Conservation (phyloP, 345 rosid species). For the Lepidium didymum region DNA sequence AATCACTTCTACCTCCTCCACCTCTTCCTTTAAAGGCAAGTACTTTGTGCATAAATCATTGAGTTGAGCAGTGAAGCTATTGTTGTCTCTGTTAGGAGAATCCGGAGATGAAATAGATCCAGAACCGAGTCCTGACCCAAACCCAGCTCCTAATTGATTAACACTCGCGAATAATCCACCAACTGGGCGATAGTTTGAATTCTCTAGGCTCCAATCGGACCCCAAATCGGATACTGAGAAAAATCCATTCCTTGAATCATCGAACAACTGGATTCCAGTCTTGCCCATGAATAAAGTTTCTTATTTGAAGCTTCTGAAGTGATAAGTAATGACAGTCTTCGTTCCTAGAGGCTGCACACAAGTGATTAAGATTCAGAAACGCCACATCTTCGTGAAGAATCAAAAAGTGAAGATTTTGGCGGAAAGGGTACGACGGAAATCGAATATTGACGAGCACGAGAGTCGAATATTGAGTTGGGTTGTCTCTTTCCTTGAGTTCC, state of each 20-base stretch:
- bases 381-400: neutral
- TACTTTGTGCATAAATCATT: conserved; percentile 61
- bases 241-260: conserved; percentile 44
- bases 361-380: neutral
- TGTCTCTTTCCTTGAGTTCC: conserved; percentile 2
- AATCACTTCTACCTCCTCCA: conserved; percentile 26
- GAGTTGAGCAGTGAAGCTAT: conserved; percentile 34
- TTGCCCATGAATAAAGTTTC: conserved; percentile 38
- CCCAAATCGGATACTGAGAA: conserved; percentile 55
- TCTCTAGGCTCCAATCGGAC: conserved; percentile 39
- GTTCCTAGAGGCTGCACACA: neutral
- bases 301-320: neutral
- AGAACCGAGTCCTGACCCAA: conserved; percentile 31
- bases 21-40: conserved; percentile 32
- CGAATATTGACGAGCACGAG: neutral
- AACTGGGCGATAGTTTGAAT: conserved; percentile 28
- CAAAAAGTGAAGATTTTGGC: neutral
- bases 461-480: neutral
- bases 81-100: conserved; percentile 28
- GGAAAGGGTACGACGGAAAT: neutral
- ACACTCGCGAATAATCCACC: conserved; percentile 82
- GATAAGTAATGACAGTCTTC: neutral
- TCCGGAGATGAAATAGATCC: conserved; percentile 31
- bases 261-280: conserved; percentile 47
- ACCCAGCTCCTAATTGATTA: conserved; percentile 68